phyloP scores from a whole-genome alignment of 192 early-diverging fungal genomes.

The Backusella australiensis region DNA sequence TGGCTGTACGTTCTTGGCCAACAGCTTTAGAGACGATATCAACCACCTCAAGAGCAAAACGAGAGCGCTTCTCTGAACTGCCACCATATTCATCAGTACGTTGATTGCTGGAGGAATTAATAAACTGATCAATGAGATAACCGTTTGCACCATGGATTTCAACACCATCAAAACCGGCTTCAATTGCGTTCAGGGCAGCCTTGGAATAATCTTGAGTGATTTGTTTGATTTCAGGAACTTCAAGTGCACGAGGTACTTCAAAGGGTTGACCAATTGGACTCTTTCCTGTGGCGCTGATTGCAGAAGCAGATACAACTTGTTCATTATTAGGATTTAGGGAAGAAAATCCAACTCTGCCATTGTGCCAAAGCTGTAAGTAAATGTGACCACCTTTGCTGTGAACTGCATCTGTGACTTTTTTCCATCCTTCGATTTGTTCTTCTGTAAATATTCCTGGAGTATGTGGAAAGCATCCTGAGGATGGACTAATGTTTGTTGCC shows the following conservation, averaged over 20 bases:
- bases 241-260: conserved; percentile 21
- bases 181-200: conserved; percentile 67
- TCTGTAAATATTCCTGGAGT: conserved; percentile 36
- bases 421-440: conserved; percentile 49
- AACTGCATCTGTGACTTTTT: conserved; percentile 51
- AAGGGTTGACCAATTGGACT: background rate
- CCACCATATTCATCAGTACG: conserved; percentile 93
- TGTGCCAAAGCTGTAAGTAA: conserved; percentile 54
- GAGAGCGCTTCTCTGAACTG: conserved; percentile 82
- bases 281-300: conserved; percentile 6
- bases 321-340: conserved; percentile 6
- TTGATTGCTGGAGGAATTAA: conserved; percentile 73
- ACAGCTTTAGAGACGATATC: conserved; percentile 48
- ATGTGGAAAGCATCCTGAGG: conserved; percentile 11
- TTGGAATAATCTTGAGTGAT: conserved; percentile 6
- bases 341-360: conserved; percentile 14
- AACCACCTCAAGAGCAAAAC: conserved; percentile 73
- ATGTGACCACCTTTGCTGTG: conserved; percentile 54
- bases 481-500: conserved; percentile 19
- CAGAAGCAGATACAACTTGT: conserved; percentile 23
- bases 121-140: conserved; percentile 81
- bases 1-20: conserved; percentile 76
- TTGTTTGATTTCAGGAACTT: conserved; percentile 1
- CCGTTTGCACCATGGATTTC: conserved; percentile 93
- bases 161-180: conserved; percentile 84